Evolutionary conservation across 2,329 filamentous ascomycete genomes (phyloP), one percentile per base, ranked within the genome.

Genomic region (Monosporascus sp.): DNA sequence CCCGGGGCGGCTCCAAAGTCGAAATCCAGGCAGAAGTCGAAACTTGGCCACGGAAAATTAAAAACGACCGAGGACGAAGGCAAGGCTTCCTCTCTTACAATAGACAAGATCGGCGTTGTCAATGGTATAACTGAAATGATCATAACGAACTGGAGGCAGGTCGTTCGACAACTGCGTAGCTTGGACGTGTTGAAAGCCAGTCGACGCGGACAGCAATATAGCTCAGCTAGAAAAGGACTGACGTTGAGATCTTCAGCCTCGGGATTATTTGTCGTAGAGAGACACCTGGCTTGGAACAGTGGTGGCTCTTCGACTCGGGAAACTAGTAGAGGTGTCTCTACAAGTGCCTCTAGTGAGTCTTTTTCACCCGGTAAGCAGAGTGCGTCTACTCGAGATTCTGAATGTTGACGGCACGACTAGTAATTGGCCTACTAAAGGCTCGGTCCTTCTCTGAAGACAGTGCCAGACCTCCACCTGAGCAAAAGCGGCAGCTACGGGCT

Each of bases 101-200:
- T 86, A 19, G 77, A 85, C 69, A 86, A 82, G 58, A 72, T 85
- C 22, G 73, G 76, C 45, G 68, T 84, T 51, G 82, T 82, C 11
- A 85, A 83, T 55, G 70, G 71, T 35, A 78, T 88, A 31, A 73
- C 82, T 0, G 82, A 86, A 64, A 87, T 88, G 83, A 70, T 88
- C 5, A 81, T 88, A 48, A 72, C 77, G 1, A 78, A 86, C 57
- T 88, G 85, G 86, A 73, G 80, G 54, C 82, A 86, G 48, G 74
- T 87, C 11, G 80, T 86, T 44, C 73, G 76, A 40, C 80, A 88
- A 53, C 78, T 87, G 72, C 79, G 72, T 53, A 75, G 70, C 43
- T 62, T 85, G 2, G 69, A 68, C 11, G 66, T 69, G 8, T 59
- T 74, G 49, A 66, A 60, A 44, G 57, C 51, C 26, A 65, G 38